These are phyloP conservation scores for Cladosporium sp. DNA, from an alignment of 2,329 filamentous ascomycete genomes.

Conservation along the genomic window DNA sequence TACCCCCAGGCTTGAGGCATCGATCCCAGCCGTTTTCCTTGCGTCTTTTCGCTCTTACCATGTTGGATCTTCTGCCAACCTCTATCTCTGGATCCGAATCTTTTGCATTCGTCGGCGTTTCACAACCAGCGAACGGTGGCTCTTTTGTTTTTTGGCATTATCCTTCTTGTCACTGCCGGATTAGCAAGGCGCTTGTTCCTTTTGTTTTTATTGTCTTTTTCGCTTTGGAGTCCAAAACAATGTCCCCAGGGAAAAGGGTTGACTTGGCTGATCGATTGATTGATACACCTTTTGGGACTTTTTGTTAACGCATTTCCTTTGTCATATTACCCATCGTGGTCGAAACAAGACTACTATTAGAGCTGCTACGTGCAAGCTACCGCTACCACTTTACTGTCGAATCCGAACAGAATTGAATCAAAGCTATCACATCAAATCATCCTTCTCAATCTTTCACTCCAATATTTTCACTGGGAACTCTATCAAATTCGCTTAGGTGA, in stretches of 20 bases:
- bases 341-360: neutral
- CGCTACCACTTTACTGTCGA: neutral
- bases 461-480: neutral
- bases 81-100: neutral
- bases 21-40: neutral
- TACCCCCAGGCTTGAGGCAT: conserved; percentile 7
- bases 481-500: neutral
- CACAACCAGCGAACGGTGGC: neutral
- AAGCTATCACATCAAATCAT: neutral
- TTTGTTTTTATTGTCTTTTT: conserved; percentile 1
- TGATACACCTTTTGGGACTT: conserved; percentile 9
- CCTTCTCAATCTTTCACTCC: neutral
- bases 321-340: conserved; percentile 2
- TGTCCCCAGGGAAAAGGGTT: neutral
- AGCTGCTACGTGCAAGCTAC: neutral
- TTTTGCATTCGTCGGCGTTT: conserved; percentile 2
- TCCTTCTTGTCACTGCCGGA: neutral
- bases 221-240: neutral
- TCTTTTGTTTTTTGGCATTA: neutral
- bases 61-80: conserved; percentile 1
- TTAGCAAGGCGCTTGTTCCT: conserved; percentile 7
- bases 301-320: conserved; percentile 10
- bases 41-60: conserved; percentile 3
- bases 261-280: conserved; percentile 4
- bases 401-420: neutral